Conservation (phyloP, 257 asterid species). For the Eucommia ulmoides region DNA sequence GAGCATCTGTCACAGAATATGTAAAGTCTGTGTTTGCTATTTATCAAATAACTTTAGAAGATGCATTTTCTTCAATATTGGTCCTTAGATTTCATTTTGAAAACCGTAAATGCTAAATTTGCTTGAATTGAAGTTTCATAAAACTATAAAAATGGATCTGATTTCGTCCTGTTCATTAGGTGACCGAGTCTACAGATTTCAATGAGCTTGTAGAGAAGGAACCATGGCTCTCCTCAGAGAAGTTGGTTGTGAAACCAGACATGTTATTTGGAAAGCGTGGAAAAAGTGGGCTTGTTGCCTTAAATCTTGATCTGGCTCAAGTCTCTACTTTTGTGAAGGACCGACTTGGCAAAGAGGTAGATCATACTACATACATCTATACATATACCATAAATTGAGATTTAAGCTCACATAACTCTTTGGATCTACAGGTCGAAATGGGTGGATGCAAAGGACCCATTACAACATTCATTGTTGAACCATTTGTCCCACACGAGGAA, state of each 20-base stretch:
- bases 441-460: slow-evolving; percentile 92
- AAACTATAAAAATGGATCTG: too few relatives aligned
- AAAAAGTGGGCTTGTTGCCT: slow-evolving; percentile 85
- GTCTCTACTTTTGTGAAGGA: slow-evolving; percentile 82
- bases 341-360: slow-evolving; percentile 87
- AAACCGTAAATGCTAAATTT: too few relatives aligned
- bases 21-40: too few relatives aligned
- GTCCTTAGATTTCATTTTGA: too few relatives aligned
- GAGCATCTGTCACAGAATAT: too few relatives aligned
- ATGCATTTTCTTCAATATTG: too few relatives aligned
- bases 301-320: slow-evolving; percentile 69
- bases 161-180: slow-evolving; percentile 27
- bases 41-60: too few relatives aligned
- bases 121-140: too few relatives aligned
- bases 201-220: slow-evolving; percentile 64
- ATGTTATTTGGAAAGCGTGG: slow-evolving; percentile 95
- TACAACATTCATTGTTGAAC: slow-evolving; percentile 84
- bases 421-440: slow-evolving; percentile 65
- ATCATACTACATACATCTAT: too few relatives aligned
- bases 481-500: slow-evolving; percentile 81
- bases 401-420: slow-evolving; percentile 14
- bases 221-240: slow-evolving; percentile 81
- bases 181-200: slow-evolving; percentile 59
- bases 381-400: too few relatives aligned
- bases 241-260: slow-evolving; percentile 85